phyloP scores from a whole-genome alignment of 2,329 filamentous ascomycete genomes.

The Penicillium sp. region DNA sequence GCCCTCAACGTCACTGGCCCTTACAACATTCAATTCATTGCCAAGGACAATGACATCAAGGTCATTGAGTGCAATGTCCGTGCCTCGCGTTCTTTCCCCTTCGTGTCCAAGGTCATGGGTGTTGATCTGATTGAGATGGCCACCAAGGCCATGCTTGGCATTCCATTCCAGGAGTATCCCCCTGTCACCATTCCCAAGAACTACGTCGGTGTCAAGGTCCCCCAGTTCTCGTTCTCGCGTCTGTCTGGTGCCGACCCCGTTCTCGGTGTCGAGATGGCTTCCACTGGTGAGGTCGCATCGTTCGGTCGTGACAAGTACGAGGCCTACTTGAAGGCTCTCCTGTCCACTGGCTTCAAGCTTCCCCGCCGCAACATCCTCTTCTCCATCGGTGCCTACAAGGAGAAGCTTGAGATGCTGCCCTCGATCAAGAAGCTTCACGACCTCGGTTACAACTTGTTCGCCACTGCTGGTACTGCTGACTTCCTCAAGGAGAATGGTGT shows the following conservation, averaged over 20 bases:
- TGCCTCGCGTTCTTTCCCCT: slow-evolving; percentile 93
- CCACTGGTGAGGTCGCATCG: slow-evolving; percentile 94
- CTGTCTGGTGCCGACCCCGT: slow-evolving; percentile 94
- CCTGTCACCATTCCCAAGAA: slow-evolving; percentile 68
- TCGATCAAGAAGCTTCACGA: slow-evolving; percentile 85
- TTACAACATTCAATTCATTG: slow-evolving; percentile 99
- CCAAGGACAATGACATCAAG: slow-evolving; percentile 99
- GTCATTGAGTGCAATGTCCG: slow-evolving; percentile 99
- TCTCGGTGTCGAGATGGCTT: slow-evolving; percentile 97
- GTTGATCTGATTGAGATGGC: slow-evolving; percentile 98
- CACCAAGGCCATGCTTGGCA: slow-evolving; percentile 89
- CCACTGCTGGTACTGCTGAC: slow-evolving; percentile 92
- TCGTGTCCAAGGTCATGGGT: slow-evolving; percentile 97
- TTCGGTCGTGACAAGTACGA: slow-evolving; percentile 96
- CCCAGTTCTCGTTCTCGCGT: slow-evolving; percentile 97
- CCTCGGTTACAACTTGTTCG: slow-evolving; percentile 92
- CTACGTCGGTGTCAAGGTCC: slow-evolving; percentile 95
- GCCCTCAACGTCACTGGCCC: slow-evolving; percentile 94
- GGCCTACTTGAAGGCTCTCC: slow-evolving; percentile 91
- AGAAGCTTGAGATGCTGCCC: slow-evolving; percentile 95
- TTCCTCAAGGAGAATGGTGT: slow-evolving; percentile 92
- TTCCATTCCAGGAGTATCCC: slow-evolving; percentile 79
- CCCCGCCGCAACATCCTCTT: slow-evolving; percentile 93
- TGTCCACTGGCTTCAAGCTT: slow-evolving; percentile 94
- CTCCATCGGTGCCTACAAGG: slow-evolving; percentile 95